Base-by-base conservation (phyloP, 2,329 filamentous ascomycete genomes). In the Aspergillus alliaceus region DNA sequence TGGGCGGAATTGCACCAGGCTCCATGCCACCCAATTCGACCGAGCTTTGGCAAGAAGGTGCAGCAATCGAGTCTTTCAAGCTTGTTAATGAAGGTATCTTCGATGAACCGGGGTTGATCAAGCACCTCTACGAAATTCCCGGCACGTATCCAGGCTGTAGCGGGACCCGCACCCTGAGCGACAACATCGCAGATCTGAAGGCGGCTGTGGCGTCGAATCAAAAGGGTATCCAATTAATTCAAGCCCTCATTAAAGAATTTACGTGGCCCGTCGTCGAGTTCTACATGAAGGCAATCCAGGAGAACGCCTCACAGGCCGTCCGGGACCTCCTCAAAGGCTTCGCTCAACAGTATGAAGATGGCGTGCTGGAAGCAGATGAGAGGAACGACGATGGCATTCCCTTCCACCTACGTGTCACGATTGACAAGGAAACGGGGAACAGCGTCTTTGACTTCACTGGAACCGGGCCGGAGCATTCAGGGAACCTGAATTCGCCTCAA, bases 301-400 rank as follows among this genome's bases (percentile, higher is more conserved):
- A 86, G 57, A 95, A 93, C 46, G 91, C 91, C 0, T 90, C 92
- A 65, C 79, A 85, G 1, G 88, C 87, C 32, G 91, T 96, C 0
- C 84, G 90, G 18, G 84, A 84, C 51, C 80, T 96, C 5, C 80
- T 96, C 25, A 91, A 89, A 67, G 79, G 84, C 3, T 86, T 93
- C n/a, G 82, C 85, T 66, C 82, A 82, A 59, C 82, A 85, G 24
- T 90, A 91, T 63, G 82, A 86, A 62, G 88, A 88, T 2, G 82
- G 85, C 56, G 85, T 89, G n/a, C 82, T 96, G 0, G 82, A 84
- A 7, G 89, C 91, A 0, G 80, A 87, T 1, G 91, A 96, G 68
- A 90, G 87, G 77, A 95, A 96, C 90, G 91, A 96, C 65, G 91
- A 96, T 65, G 91, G 91, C 27, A 90, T 84, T 9, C 89, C 90